Evolutionary conservation across 352 stramenopile genomes (phyloP), one percentile per base, ranked within the genome.

Genomic region (Peronosclerospora sorghi): DNA sequence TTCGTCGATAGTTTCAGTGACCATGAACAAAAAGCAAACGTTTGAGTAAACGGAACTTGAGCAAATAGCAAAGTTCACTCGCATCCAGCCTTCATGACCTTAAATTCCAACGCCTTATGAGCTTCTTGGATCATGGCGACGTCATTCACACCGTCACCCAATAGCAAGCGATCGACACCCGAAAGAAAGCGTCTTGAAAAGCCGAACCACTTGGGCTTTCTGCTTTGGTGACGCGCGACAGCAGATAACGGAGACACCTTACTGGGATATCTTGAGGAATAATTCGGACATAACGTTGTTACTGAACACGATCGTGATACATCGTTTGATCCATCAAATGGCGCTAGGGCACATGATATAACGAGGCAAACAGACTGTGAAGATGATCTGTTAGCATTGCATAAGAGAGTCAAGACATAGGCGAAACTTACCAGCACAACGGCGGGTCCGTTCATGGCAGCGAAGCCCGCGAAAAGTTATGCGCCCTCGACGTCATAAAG

Each of bases 71-170:
- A 97, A 97, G 57, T 97, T n/a, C 91, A 17, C 74, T 82, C 2
- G 90, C 79, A 48, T 97, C 97, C 9, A 96, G 39, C 90, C 90
- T 62, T 97, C 90, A 48, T 95, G 81, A 0, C 90, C 90, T 17
- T 68, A 91, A 39, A 97, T 96, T 4, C 30, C 21, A 26, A 26
- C 21, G 21, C 21, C 21, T 7, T 26, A 26, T 26, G 21, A 70
- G 96, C 96, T 62, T 97, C 93, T 57, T 98, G 94, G 57, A 99
- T 99, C 96, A 99, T 99, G 23, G 92, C 93, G 30, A 99, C 96
- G 50, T 99, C 96, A 58, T 99, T 99, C 18, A 96, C 96, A 12
- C 96, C 96, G 65, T 99, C 96, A 14, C 96, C n/a, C 96, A 53
- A 99, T 98, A 5, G 94, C 82, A 13, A 99, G 80, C 8, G 91